phyloP scores from a whole-genome alignment of 495 filamentous ascomycete species.

The Chaetomidium leptoderma region DNA sequence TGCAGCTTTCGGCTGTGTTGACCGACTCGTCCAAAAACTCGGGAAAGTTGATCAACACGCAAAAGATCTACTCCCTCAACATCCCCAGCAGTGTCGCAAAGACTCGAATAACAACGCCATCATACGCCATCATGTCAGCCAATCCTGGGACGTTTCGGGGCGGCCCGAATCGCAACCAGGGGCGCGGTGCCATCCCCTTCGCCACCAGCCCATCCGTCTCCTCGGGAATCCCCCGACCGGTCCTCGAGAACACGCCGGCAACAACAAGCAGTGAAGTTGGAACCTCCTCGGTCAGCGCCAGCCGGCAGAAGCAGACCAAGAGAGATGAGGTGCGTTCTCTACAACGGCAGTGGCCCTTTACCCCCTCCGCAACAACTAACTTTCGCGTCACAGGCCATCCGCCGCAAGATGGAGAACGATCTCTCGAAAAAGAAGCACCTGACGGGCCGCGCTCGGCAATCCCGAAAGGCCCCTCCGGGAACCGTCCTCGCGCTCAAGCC shows the following conservation, averaged over 20 bases:
- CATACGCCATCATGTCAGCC: conserved; percentile 30
- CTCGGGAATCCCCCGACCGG: conserved; percentile 80
- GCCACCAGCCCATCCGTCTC: conserved; percentile 54
- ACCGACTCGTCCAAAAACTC: background rate
- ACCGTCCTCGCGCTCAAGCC: conserved; percentile 93
- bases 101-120: background rate
- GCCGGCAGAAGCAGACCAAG: conserved; percentile 89
- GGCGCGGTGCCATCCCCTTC: conserved; percentile 66
- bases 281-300: conserved; percentile 75
- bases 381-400: conserved; percentile 67
- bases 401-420: conserved; percentile 92
- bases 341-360: background rate
- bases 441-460: conserved; percentile 68
- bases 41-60: background rate
- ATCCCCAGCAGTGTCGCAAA: background rate
- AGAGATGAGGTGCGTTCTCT: conserved; percentile 84
- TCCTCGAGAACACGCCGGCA: conserved; percentile 57
- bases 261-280: conserved; percentile 62
- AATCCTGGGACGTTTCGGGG: conserved; percentile 50
- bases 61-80: background rate
- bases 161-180: conserved; percentile 56
- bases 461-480: conserved; percentile 90
- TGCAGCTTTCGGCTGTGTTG: background rate
- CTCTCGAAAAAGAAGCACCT: conserved; percentile 94
- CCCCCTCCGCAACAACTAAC: conserved; percentile 23